Percentiles rank a stretch among this genome's conserved stretches.
Evolutionary conservation across 495 filamentous ascomycete species (phyloP).

Genomic region (Amorphotheca resinae): DNA sequence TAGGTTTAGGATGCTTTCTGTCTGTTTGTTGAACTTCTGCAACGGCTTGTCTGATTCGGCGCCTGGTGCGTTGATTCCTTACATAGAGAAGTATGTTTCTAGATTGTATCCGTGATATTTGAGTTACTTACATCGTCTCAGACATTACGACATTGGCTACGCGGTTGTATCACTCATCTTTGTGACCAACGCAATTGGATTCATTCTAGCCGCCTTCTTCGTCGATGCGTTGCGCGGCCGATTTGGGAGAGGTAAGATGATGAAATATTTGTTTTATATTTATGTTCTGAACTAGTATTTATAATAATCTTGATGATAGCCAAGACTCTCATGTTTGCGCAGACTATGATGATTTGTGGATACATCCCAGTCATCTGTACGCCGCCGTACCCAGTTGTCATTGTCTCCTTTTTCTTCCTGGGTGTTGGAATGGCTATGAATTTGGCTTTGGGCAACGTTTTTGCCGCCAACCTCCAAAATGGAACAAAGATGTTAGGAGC

Average conservation of each 20-base stretch:
- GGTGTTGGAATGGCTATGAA: constrained; percentile 56
- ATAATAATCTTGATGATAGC: constrained; percentile 18
- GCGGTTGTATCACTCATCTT: constrained; percentile 68
- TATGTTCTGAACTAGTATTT: not conserved
- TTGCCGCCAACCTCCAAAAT: constrained; percentile 55
- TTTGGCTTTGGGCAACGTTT: constrained; percentile 62
- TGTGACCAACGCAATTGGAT: constrained; percentile 65
- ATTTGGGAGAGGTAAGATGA: constrained; percentile 36
- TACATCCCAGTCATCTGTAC: constrained; percentile 52
- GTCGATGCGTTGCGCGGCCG: constrained; percentile 43
- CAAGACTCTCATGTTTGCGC: constrained; percentile 43
- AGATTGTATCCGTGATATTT: too few species aligned
- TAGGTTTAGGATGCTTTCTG: constrained; percentile 30
- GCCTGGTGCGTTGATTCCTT: constrained; percentile 62
- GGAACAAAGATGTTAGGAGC: constrained; percentile 47
- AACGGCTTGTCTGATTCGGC: constrained; percentile 52
- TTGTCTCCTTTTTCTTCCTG: constrained; percentile 49
- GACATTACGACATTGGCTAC: constrained; percentile 57
- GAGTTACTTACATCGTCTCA: constrained; percentile 26
- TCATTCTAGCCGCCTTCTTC: constrained; percentile 57
- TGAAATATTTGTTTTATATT: not conserved
- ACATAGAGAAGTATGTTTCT: constrained; percentile 39
- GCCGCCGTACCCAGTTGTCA: constrained; percentile 57
- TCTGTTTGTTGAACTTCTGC: constrained; percentile 40
- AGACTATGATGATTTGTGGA: constrained; percentile 34